Base-by-base conservation (phyloP, 129 eudicot genomes). In the Flaveria ramosissima region DNA sequence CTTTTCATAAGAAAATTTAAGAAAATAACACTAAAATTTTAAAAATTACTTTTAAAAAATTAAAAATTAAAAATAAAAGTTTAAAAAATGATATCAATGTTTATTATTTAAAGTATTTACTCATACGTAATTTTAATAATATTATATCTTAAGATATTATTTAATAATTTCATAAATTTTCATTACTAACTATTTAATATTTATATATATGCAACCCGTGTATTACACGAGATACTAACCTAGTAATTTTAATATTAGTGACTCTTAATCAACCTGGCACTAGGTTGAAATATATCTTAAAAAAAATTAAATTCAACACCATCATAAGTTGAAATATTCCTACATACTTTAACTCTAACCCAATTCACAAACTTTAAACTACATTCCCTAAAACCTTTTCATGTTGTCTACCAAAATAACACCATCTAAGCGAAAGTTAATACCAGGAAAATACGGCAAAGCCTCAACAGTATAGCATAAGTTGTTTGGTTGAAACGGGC, bases 361-460 rank as follows among this genome's bases (percentile, higher is more conserved):
- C 26, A 74, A 60, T 69, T 56, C 78, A 74, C 69, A 74, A 74
- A 59, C 57, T 74, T 16, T 59, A 41, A 73, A 73, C 77, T 71
- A 71, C 23, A 7, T 27, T 48, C 70, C 78, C 26, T 71, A 71
- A 51, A 50, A 32, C 75, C 51, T 70, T 9, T 45, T 26, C 69
- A 30, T 63, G 69, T 36, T 21, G 5, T 64, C 46, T 63, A 63
- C 69, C 46, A 15, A 63, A 64, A 14, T 64, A 69, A 21, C 73
- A 47, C 60, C 73, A 23, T 47, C 74, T 27, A 64, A 75, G 30
- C 50, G 47, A 50, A 48, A 48, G 71, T 27, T 26, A 63, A 74
- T 41, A 61, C 67, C 67, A 26, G 17, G 10, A 61, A 61, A 24
- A 26, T 13, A 32, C 53, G 46, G 11, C 12, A 42, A 79, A 72